Evolutionary conservation across 345 rosid genomes (phyloP), one percentile per base, ranked within the genome.

Genomic region (Euphorbia peplus): DNA sequence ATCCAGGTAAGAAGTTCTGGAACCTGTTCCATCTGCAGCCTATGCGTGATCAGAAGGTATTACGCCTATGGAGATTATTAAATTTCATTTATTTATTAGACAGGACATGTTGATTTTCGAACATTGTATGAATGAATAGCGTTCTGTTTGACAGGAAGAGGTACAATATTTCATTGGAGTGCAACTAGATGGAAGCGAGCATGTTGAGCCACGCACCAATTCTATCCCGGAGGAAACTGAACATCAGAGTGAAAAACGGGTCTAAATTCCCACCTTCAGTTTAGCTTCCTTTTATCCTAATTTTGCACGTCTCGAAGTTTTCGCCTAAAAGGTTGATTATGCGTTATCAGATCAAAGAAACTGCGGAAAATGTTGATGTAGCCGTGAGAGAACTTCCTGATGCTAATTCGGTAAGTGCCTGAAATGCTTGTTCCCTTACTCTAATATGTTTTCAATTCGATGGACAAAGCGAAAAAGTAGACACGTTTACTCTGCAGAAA

Each of bases 121-220:
- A 7, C 18, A 24, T 55, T 28, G 29, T 15, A 16, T 30, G 5
- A 60, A 19, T 24, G 54, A 64, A 48, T 15, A 35, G 48, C 16
- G 41, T 83, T 32, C 37, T 8, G 28, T 56, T n/a, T 37, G 60
- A 70, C 73, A 90, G 98, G 98, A 97, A 80, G 98, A 93, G 61
- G 97, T 93, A 11, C 98, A 93, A 70, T 93, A 93, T 77, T 93
- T 93, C 72, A 93, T 93, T 39, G 98, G 98, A 70, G 98, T 93
- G 19, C 98, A 93, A 74, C 73, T 93, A 55, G 98, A 93, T 53
- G 98, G 98, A 6, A 93, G 98, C 66, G 87, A 87, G 71, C 93
- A 91, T 53, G 89, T 93, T 48, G 97, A 93, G 78, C 97, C 98
- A 30, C 87, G 83, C 32, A 80, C 64, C 3, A 93, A 86, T 76